phyloP scores from a whole-genome alignment of 805 yeast species.

The Schizosaccharomyces lindneri region DNA sequence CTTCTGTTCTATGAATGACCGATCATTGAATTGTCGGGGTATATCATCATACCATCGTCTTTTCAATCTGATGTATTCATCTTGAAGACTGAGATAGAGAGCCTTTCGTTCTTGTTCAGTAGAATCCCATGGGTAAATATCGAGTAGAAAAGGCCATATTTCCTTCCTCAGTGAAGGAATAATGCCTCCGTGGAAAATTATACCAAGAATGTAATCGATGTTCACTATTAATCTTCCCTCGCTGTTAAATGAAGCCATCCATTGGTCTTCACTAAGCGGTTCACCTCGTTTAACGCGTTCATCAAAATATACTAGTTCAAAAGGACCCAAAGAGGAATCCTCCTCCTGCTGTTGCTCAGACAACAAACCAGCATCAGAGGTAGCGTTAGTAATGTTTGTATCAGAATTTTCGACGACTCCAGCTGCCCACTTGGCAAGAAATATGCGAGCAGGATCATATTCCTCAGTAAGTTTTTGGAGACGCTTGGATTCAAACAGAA shows the following conservation, averaged over 20 bases:
- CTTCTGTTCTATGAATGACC: slow-evolving; percentile 73
- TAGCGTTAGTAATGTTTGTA: slow-evolving; percentile 15
- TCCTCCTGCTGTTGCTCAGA: neutral
- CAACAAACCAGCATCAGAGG: neutral
- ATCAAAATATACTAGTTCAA: slow-evolving; percentile 20
- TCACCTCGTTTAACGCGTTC: slow-evolving; percentile 44
- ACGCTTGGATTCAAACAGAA: slow-evolving; percentile 16
- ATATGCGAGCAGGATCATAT: slow-evolving; percentile 76
- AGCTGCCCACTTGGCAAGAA: slow-evolving; percentile 89
- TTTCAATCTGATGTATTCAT: slow-evolving; percentile 33
- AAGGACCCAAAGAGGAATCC: slow-evolving; percentile 15
- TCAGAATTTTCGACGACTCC: slow-evolving; percentile 82
- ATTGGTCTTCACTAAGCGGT: slow-evolving; percentile 44
- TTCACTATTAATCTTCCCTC: slow-evolving; percentile 51
- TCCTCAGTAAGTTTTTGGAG: slow-evolving; percentile 64
- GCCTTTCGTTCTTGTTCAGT: slow-evolving; percentile 41
- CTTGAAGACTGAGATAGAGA: slow-evolving; percentile 28
- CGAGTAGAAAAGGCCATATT: slow-evolving; percentile 71
- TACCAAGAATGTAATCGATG: slow-evolving; percentile 48
- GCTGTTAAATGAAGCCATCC: slow-evolving; percentile 65
- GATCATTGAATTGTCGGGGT: slow-evolving; percentile 28
- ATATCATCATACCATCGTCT: slow-evolving; percentile 49
- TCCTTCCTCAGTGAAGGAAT: slow-evolving; percentile 32
- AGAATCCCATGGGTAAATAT: slow-evolving; percentile 75
- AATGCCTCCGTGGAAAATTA: slow-evolving; percentile 79